These are phyloP conservation scores for Microbotryum violaceum DNA, from an alignment of 1,284 basidiomycete species.

Conservation along the genomic window DNA sequence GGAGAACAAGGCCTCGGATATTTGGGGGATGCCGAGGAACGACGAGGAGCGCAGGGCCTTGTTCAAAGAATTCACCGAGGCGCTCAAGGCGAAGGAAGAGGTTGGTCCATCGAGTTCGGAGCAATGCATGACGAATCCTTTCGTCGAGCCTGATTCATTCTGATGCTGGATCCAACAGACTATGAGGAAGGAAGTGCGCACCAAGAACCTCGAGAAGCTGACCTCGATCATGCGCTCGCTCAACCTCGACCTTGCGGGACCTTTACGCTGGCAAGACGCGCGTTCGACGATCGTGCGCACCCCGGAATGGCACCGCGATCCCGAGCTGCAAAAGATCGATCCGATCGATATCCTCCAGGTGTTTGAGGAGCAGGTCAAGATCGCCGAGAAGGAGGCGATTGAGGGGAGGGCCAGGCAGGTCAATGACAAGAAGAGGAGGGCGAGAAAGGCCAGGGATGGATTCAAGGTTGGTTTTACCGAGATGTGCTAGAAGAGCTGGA, in stretches of 20 bases:
- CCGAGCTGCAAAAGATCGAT: conserved; percentile 67
- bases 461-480: conserved; percentile 57
- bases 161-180: conserved; percentile 1
- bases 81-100: conserved; percentile 75
- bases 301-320: conserved; percentile 65
- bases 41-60: conserved; percentile 74
- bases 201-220: conserved; percentile 68
- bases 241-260: conserved; percentile 71
- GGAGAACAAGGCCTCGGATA: conserved; percentile 26
- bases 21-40: conserved; percentile 46
- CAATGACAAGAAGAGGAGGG: conserved; percentile 71
- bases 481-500: too few species aligned
- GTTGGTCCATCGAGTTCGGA: conserved; percentile 45
- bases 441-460: conserved; percentile 76
- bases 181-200: conserved; percentile 50
- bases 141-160: not conserved
- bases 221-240: conserved; percentile 29
- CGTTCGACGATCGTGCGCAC: conserved; percentile 66
- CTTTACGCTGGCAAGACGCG: conserved; percentile 79
- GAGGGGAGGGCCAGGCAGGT: conserved; percentile 67
- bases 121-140: not conserved
- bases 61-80: conserved; percentile 79
- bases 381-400: conserved; percentile 78
- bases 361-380: conserved; percentile 82
- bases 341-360: conserved; percentile 80